These are phyloP conservation scores for Calonectria hawksworthii DNA, from an alignment of 2,329 filamentous ascomycete species.

Conservation along the genomic window DNA sequence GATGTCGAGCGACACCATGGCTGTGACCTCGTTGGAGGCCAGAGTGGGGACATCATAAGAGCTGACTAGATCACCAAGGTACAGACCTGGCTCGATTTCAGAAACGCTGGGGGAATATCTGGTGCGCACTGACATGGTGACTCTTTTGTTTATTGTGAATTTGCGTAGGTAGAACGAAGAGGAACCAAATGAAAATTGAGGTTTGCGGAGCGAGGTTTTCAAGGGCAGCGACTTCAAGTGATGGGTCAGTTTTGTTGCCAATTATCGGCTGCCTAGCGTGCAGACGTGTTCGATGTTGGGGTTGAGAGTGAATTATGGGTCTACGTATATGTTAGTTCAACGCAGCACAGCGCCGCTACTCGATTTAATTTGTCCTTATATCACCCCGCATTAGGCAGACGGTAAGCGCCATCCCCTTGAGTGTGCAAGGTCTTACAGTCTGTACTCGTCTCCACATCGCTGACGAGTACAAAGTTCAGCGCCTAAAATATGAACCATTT, in stretches of 20 bases:
- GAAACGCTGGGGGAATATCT: neutral
- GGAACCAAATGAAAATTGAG: neutral
- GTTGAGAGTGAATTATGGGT: too few relatives aligned
- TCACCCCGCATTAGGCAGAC: too few relatives aligned
- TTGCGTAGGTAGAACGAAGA: neutral
- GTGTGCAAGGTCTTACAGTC: too few relatives aligned
- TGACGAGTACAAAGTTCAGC: too few relatives aligned
- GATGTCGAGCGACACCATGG: neutral
- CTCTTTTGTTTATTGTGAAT: neutral
- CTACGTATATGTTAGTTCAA: too few relatives aligned
- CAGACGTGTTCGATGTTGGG: too few relatives aligned
- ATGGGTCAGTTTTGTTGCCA: neutral
- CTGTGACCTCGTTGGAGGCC: neutral
- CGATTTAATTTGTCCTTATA: too few relatives aligned
- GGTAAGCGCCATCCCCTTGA: too few relatives aligned
- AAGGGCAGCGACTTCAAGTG: neutral
- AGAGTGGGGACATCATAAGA: neutral
- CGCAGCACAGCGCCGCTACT: too few relatives aligned
- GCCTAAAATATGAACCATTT: too few relatives aligned
- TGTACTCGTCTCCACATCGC: too few relatives aligned
- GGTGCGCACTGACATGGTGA: neutral
- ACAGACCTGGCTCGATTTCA: neutral
- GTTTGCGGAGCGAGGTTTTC: neutral
- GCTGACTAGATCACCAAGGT: neutral
- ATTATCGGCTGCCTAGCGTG: too few relatives aligned